Conservation (phyloP, 331 rosid species). For the Pyracantha coccinea region DNA sequence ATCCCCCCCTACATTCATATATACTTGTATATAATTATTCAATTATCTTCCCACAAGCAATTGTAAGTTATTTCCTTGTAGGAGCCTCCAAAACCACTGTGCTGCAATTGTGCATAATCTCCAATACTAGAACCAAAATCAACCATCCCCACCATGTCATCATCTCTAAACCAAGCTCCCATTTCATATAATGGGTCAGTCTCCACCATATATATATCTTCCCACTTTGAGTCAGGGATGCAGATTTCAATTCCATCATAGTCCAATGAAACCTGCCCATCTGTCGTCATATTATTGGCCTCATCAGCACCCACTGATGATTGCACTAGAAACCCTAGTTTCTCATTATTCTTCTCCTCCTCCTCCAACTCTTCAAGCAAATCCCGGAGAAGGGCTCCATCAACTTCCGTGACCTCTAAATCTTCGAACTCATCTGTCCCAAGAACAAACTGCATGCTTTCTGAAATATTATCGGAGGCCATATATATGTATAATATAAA, state of each 20-base stretch:
- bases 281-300: background rate
- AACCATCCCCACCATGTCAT: conserved; percentile 28
- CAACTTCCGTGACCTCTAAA: conserved; percentile 51
- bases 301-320: background rate
- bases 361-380: conserved; percentile 40
- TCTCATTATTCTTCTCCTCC: background rate
- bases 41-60: conserved; percentile 35
- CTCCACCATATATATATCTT: conserved; percentile 15
- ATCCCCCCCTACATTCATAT: background rate
- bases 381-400: conserved; percentile 47
- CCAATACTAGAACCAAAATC: conserved; percentile 31
- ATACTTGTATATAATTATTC: background rate
- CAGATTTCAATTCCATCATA: conserved; percentile 1
- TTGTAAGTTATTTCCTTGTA: conserved; percentile 24
- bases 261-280: conserved; percentile 4
- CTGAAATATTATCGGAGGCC: conserved; percentile 21
- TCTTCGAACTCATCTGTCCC: conserved; percentile 32
- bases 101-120: conserved; percentile 25
- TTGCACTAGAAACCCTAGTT: conserved; percentile 2
- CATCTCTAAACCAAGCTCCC: conserved; percentile 35
- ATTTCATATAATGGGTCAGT: conserved; percentile 18
- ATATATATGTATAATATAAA: conserved; percentile 3
- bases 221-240: conserved; percentile 19
- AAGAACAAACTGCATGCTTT: conserved; percentile 15
- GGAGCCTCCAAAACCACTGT: background rate